A percentile compares a stretch with the other conserved stretches of the same genome.
Conservation (phyloP, 208 protist species). For the Trichomonas tenax region DNA sequence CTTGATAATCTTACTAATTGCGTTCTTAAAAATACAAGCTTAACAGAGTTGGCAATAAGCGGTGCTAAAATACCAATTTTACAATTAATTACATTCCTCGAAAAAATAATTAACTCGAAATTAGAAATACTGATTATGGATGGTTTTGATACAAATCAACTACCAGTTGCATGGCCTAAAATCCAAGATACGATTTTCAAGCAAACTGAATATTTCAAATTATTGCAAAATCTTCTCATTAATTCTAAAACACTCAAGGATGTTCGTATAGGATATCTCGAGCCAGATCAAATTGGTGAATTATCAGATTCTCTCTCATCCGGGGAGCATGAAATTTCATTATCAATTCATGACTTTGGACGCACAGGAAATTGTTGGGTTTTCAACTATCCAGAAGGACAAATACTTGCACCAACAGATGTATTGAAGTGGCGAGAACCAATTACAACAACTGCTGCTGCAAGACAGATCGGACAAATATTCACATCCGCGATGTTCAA, state of each 20-base stretch:
- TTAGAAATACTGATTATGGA: neutral
- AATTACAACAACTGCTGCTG: neutral
- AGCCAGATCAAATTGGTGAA: neutral
- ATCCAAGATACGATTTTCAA: neutral
- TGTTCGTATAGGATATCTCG: neutral
- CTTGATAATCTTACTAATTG: neutral
- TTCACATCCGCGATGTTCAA: neutral
- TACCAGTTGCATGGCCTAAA: neutral
- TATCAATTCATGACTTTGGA: neutral
- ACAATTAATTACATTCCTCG: neutral
- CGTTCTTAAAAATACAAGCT: neutral
- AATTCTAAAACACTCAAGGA: neutral
- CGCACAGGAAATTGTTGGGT: neutral
- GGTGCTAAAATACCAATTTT: neutral
- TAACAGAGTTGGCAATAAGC: neutral
- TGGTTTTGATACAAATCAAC: neutral
- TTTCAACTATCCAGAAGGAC: neutral
- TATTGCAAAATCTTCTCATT: neutral
- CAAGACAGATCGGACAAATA: neutral
- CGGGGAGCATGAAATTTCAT: neutral
- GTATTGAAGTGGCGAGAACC: neutral
- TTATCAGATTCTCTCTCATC: neutral
- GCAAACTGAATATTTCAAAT: neutral
- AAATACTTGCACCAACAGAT: neutral
- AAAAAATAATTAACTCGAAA: neutral